phyloP scores from a whole-genome alignment of 345 rosid species.

The Passiflora organensis region DNA sequence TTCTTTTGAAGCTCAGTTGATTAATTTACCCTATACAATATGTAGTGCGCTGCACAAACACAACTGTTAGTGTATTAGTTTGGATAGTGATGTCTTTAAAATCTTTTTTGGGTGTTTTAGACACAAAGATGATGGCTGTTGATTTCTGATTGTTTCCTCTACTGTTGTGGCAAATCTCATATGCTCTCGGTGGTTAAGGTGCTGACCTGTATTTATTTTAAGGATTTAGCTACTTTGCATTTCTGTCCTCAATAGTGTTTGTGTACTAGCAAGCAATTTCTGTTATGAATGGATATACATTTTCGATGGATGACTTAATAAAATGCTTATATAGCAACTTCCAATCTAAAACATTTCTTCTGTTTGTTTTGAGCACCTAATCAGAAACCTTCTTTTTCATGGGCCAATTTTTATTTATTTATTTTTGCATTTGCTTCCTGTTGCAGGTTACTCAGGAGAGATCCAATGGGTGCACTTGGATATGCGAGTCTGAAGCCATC shows the following conservation, averaged over 20 bases:
- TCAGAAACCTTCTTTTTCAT: background rate
- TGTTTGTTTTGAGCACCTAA: too few relatives aligned
- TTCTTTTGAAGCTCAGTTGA: too few relatives aligned
- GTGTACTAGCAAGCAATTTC: background rate
- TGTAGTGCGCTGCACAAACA: conserved; percentile 1
- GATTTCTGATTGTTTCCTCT: too few relatives aligned
- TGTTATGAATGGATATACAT: background rate
- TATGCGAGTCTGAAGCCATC: conserved; percentile 67
- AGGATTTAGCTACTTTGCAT: too few relatives aligned
- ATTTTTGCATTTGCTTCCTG: conserved; percentile 10
- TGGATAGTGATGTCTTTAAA: background rate
- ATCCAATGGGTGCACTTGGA: conserved; percentile 98
- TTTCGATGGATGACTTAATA: background rate
- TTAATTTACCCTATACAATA: background rate
- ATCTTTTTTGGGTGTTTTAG: too few relatives aligned
- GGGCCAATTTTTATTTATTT: conserved; percentile 15
- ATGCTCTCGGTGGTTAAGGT: too few relatives aligned
- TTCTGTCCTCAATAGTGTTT: too few relatives aligned
- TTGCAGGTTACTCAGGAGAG: conserved; percentile 85
- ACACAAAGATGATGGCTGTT: too few relatives aligned
- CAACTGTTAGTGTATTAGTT: too few relatives aligned
- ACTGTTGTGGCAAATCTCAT: too few relatives aligned
- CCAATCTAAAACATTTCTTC: background rate
- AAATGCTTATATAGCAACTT: background rate
- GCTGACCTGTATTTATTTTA: too few relatives aligned